Base-by-base conservation (phyloP, 345 rosid genomes). In the Arabis alpina region DNA sequence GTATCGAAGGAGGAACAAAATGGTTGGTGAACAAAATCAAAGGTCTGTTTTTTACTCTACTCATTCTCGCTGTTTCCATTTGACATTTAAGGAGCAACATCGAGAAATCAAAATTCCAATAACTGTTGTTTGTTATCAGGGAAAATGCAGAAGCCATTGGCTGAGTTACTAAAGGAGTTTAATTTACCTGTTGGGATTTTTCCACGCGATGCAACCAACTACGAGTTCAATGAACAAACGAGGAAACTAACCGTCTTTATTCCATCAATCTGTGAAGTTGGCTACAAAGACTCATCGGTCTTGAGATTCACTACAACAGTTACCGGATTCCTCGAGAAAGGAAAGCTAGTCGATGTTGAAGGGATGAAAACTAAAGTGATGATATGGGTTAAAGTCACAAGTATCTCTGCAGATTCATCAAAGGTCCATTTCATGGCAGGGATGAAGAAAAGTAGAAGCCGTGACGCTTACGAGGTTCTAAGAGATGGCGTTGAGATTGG, bases 351-450 rank as follows among this genome's bases (percentile, higher is more conserved):
- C 0, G 80, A 81, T 4, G 85, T 91, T 10, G 99, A 94, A 79
- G 97, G 99, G 63, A 82, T 91, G 90, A 94, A 94, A 82, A 94
- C 97, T 10, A 91, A 94, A 83, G 90, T 87, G 25, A 83, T 94
- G 2, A 93, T 94, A 4, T 94, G 97, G 96, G 96, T 89, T 47
- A 88, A 94, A 81, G 87, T 94, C 70, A 89, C 99, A 7, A 74
- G 82, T 25, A 73, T 94, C 27, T 66, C 93, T 0, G 80, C 88
- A 0, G 97, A 91, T 77, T 85, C 97, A 5, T 93, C 89, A 66
- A 94, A 91, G 83, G 79, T 94, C 2, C 91, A 95, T 88, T 89
- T 94, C 59, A 86, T 88, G 3, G 97, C 99, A 0, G 96, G 99
- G 44, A 87, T 94, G 53, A 91, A 82, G 90, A 91, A 94, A 78